Percentiles rank a stretch among this genome's conserved stretches.
Evolutionary conservation across 192 early-diverging fungal species (phyloP).

Genomic region (Linnemannia hyalina): DNA sequence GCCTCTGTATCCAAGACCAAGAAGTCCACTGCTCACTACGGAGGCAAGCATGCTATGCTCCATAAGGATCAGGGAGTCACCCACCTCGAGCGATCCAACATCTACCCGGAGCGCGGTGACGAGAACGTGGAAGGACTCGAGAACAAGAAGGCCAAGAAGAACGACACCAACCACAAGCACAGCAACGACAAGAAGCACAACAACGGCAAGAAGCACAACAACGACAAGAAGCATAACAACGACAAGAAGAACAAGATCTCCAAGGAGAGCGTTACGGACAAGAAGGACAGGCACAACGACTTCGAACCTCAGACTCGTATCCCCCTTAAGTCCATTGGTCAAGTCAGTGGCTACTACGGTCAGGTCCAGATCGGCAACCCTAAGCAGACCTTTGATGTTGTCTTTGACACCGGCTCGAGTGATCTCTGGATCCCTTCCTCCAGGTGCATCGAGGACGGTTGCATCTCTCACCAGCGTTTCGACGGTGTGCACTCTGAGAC

Average conservation of each 20-base stretch:
- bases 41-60: slow-evolving; percentile 12
- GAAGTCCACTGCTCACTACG: background rate
- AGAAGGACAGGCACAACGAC: background rate
- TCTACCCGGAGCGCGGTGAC: slow-evolving; percentile 17
- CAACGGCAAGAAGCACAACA: background rate
- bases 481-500: slow-evolving; percentile 15
- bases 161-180: background rate
- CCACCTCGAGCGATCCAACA: slow-evolving; percentile 22
- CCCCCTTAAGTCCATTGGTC: slow-evolving; percentile 31
- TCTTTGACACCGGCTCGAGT: slow-evolving; percentile 73
- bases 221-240: background rate
- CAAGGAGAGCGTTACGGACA: background rate
- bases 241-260: background rate
- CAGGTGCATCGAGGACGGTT: slow-evolving; percentile 58
- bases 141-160: slow-evolving; percentile 16
- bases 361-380: slow-evolving; percentile 51
- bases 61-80: background rate
- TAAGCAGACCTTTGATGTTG: slow-evolving; percentile 46
- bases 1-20: background rate
- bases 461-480: slow-evolving; percentile 41
- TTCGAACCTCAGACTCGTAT: slow-evolving; percentile 36
- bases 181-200: background rate
- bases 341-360: slow-evolving; percentile 52
- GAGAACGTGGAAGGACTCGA: slow-evolving; percentile 5
- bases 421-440: slow-evolving; percentile 73